Conservation (phyloP, 371 early-diverging fungal species). For the Mortierella sp. region DNA sequence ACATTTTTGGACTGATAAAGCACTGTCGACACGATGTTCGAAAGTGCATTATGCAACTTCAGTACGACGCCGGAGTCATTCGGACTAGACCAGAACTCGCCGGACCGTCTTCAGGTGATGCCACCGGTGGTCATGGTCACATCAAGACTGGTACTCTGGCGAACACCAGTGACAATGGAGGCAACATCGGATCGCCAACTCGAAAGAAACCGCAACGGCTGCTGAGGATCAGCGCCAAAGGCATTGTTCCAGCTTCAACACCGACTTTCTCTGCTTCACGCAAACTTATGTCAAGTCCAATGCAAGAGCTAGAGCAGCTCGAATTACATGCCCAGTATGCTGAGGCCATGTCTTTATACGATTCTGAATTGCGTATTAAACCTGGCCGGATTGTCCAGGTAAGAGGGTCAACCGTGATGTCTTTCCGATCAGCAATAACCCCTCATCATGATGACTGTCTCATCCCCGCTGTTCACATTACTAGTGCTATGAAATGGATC, state of each 20-base stretch:
- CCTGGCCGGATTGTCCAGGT: constrained; percentile 33
- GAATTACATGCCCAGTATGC: constrained; percentile 32
- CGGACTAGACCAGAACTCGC: constrained; percentile 9
- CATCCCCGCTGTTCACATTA: not conserved
- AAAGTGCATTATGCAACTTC: constrained; percentile 44
- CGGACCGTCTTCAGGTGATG: constrained; percentile 3
- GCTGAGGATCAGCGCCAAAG: constrained; percentile 38
- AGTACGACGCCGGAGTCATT: constrained; percentile 39
- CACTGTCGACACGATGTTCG: constrained; percentile 31
- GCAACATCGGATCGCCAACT: constrained; percentile 7
- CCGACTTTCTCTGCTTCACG: constrained; percentile 4
- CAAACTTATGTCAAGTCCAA: constrained; percentile 3
- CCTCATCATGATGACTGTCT: too few species aligned
- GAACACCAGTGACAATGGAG: not conserved
- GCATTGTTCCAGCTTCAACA: constrained; percentile 34
- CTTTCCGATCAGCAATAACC: too few species aligned
- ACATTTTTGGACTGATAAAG: constrained; percentile 25
- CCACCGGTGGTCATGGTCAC: not conserved
- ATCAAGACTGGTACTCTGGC: not conserved
- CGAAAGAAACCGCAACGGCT: constrained; percentile 44
- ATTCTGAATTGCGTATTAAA: constrained; percentile 36
- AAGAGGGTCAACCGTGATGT: not conserved
- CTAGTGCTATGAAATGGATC: constrained; percentile 42
- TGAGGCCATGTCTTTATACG: constrained; percentile 39
- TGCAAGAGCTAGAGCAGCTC: constrained; percentile 26